Evolutionary conservation across 2,329 filamentous ascomycete species (phyloP).

Genomic region (Cladosporium sphaerospermum): DNA sequence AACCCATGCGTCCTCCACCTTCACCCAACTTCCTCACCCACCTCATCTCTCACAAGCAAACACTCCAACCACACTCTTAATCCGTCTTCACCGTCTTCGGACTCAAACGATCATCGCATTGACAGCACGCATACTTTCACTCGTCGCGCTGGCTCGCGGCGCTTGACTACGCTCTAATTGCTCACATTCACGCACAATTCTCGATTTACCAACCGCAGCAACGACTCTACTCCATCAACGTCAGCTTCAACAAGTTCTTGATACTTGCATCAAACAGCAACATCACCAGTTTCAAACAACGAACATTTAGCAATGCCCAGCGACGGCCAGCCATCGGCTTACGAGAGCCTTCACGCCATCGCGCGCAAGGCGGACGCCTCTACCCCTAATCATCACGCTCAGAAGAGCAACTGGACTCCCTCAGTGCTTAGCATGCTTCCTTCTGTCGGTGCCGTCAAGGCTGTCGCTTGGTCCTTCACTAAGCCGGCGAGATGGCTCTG

Average conservation of each 20-base stretch:
- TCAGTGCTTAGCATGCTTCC: neutral
- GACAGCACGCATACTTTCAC: neutral
- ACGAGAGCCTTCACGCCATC: neutral
- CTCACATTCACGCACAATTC: neutral
- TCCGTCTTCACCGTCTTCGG: neutral
- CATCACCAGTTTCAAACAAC: too few species aligned
- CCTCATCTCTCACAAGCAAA: neutral
- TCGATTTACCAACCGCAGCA: too few species aligned
- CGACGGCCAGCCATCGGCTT: neutral
- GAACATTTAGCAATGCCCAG: too few species aligned
- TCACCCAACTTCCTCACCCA: neutral
- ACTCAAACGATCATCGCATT: neutral
- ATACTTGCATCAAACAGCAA: too few species aligned
- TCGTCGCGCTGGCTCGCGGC: slow-evolving; percentile 1
- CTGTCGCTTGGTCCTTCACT: neutral
- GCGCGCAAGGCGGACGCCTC: neutral
- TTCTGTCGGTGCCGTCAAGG: neutral
- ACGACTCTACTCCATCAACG: too few species aligned
- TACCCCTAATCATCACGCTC: neutral
- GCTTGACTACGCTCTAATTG: too few species aligned
- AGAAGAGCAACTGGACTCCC: neutral
- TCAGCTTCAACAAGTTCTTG: too few species aligned
- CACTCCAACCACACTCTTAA: neutral
- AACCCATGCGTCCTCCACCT: neutral
- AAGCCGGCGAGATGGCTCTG: too few species aligned